These are phyloP conservation scores for Peziza echinospora DNA, from an alignment of 495 filamentous ascomycete species.

Conservation along the genomic window DNA sequence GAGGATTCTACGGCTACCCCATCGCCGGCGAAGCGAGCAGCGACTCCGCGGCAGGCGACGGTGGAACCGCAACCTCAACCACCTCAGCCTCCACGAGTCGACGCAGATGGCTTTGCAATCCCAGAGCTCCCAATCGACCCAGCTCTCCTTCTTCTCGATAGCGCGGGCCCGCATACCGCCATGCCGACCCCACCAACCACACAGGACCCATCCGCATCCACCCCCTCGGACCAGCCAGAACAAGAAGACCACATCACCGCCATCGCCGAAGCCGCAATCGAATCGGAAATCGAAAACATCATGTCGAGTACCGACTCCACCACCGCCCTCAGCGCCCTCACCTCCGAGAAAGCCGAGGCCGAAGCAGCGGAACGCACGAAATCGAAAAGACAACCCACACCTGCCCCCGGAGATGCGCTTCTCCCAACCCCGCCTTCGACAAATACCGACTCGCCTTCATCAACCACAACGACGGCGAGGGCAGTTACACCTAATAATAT, in stretches of 20 bases:
- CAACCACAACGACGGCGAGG: neutral
- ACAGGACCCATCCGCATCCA: neutral
- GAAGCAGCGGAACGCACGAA: neutral
- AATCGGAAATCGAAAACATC: constrained; percentile 12
- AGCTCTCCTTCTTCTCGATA: constrained; percentile 6
- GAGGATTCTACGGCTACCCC: neutral
- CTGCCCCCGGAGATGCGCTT: constrained; percentile 9
- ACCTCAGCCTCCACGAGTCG: constrained; percentile 19
- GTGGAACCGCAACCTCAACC: neutral
- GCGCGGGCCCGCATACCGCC: constrained; percentile 1
- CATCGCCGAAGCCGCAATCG: constrained; percentile 17
- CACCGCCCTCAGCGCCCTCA: constrained; percentile 3
- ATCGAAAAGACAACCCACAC: too few relatives aligned
- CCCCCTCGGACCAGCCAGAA: constrained; percentile 2
- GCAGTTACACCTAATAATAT: too few relatives aligned
- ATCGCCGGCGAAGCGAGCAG: neutral
- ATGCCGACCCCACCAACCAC: constrained; percentile 1
- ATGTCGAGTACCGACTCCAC: constrained; percentile 9
- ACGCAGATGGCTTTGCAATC: constrained; percentile 34
- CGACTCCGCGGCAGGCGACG: too few relatives aligned
- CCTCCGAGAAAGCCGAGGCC: constrained; percentile 2
- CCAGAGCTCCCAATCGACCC: constrained; percentile 26
- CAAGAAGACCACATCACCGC: constrained; percentile 9
- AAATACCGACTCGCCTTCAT: constrained; percentile 4
- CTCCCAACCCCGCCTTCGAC: constrained; percentile 3